These are phyloP conservation scores for Gaeumannomyces tritici DNA, from an alignment of 2,329 filamentous ascomycete genomes.

Conservation along the genomic window DNA sequence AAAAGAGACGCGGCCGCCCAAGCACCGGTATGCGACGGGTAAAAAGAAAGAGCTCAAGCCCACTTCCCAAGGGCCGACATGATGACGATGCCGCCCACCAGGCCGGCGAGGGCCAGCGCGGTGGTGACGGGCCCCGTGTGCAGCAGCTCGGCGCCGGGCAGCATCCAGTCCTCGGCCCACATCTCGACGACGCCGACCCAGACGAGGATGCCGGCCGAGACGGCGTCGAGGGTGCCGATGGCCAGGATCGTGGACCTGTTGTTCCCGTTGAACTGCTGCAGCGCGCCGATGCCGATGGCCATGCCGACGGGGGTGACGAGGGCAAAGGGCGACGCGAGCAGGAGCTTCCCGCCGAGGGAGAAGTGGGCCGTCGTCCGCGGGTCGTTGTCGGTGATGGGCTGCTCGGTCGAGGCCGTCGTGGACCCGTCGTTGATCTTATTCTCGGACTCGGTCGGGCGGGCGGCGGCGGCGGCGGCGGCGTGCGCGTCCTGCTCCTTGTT, in stretches of 20 bases:
- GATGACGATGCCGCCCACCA: constrained; percentile 53
- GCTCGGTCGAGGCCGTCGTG: constrained; percentile 4
- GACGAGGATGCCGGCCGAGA: constrained; percentile 67
- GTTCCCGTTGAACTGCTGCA: constrained; percentile 65
- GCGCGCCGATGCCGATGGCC: constrained; percentile 67
- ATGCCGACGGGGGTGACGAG: constrained; percentile 70
- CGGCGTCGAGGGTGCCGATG: constrained; percentile 63
- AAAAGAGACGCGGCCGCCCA: too few species aligned
- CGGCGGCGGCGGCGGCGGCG: not conserved
- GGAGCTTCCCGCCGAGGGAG: constrained; percentile 39
- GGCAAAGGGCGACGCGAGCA: constrained; percentile 55
- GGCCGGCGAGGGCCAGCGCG: constrained; percentile 35
- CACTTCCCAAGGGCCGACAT: constrained; percentile 72
- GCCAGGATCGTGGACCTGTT: constrained; percentile 58
- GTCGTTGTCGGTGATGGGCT: constrained; percentile 6
- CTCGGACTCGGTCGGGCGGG: not conserved
- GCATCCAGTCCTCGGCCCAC: constrained; percentile 67
- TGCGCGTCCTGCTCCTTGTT: not conserved
- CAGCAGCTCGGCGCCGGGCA: constrained; percentile 43
- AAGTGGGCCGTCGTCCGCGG: constrained; percentile 13
- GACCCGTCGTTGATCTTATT: not conserved
- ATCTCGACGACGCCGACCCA: constrained; percentile 77
- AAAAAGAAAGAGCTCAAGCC: constrained; percentile 32
- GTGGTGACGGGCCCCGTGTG: constrained; percentile 39
- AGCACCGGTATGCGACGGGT: too few species aligned